Base-by-base conservation (phyloP, 352 stramenopile genomes). In the Pythium angustatum region DNA sequence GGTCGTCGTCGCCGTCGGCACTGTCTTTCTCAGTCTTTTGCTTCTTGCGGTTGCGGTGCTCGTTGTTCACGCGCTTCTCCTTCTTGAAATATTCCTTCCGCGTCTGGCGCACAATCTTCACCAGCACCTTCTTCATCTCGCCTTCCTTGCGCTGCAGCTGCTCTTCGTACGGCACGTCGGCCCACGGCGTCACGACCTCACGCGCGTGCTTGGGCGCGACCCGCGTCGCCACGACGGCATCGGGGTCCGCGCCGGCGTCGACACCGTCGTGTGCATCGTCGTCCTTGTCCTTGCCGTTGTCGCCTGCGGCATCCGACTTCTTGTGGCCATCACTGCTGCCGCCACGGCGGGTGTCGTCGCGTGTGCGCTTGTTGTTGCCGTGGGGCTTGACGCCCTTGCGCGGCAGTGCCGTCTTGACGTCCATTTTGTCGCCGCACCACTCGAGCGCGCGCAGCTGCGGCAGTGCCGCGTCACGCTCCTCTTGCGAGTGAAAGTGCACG, bases 71-170 rank as follows among this genome's bases (percentile, higher is more conserved):
- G 41, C 81, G 81, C 68, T 93, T 96, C 65, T 93, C 83, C 72
- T 95, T 96, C 71, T 93, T 90, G 62, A 78, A 78, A 49, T 85
- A 95, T 66, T 96, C 88, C 51, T 94, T 93, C 30, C 83, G 75
- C 21, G 86, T 91, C 54, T 88, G 83, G 19, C 89, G 83, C 31
- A 91, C 82, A 44, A 95, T 93, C 71, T 90, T 92, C 2, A 94
- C 77, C 45, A 96, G 71, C 53, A 96, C 87, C 53, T 94, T 93
- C 76, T 93, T 94, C 89, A 96, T 96, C 71, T 93, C 85, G 52
- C 81, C 65, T 49, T 96, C 87, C 60, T 96, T 96, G 56, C 80
- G 82, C 57, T 88, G 73, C 31, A 95, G 64, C 59, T 96, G 89
- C 68, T 94, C 82, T 8, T 85, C 77, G 56, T 96, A 96, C 17